These are phyloP conservation scores for Chlorella vulgaris DNA, from an alignment of 139 green algal species.

Conservation along the genomic window DNA sequence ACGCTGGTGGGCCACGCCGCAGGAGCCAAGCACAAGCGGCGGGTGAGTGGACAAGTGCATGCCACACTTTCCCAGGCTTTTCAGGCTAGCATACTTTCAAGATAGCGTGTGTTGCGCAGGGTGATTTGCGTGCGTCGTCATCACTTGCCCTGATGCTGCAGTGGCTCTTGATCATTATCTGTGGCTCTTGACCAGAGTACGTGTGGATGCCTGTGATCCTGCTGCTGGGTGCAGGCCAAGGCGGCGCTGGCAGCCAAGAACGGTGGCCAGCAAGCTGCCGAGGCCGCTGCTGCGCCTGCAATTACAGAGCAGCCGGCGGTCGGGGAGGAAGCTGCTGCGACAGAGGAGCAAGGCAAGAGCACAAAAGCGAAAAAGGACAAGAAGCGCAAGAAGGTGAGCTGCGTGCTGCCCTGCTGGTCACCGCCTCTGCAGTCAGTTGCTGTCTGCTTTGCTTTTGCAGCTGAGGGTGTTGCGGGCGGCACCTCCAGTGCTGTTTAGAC, in stretches of 20 bases:
- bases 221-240: conserved; percentile 22
- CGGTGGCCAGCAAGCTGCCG: background rate
- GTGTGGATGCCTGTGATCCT: background rate
- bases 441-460: too few species aligned
- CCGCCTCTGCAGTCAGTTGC: too few species aligned
- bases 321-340: background rate
- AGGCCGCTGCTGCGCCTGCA: background rate
- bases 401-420: too few species aligned
- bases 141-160: too few species aligned
- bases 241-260: conserved; percentile 52
- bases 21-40: conserved; percentile 84
- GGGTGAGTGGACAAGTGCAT: conserved; percentile 40
- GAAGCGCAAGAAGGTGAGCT: conserved; percentile 32
- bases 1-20: conserved; percentile 82
- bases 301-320: background rate
- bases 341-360: background rate
- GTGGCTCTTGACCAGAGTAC: too few species aligned
- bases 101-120: too few species aligned
- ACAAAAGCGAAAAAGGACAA: background rate
- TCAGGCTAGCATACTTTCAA: background rate
- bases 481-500: too few species aligned
- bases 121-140: too few species aligned
- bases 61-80: background rate
- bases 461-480: too few species aligned
- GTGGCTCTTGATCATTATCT: too few species aligned